Base-by-base conservation (phyloP, 1,139 yeast species). In the Tardiomyces digboiensis region DNA sequence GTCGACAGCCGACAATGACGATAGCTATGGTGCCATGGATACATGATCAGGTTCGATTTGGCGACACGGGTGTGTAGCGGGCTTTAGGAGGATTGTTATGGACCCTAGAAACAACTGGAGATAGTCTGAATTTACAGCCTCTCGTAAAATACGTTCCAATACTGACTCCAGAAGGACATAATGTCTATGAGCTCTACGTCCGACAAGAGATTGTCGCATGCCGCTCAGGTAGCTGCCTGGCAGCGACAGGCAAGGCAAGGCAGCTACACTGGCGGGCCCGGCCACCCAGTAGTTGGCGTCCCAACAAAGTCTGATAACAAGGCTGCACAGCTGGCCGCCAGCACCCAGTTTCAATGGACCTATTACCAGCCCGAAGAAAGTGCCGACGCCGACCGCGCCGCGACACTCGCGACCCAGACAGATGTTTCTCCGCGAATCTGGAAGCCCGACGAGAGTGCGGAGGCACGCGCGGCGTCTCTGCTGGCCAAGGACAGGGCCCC, bases 231-330 rank as follows among this genome's bases (percentile, higher is more conserved):
- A 6, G 94, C 94, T 2, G 64, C 80, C 45, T 86, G 85, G 66
- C 82, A 80, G 54, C 89, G 87, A 51, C 82, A 82, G 57, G 66
- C 82, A 59, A 83, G 76, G 57, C 82, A 81, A 57, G 95, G 95
- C 37, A 71, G 80, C 43, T 86, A 72, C 64, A 26, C 33, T 4
- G 74, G 75, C 52, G 71, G 78, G 45, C 96, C 96, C 2, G 80
- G 85, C 12, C 71, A 70, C 43, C 77, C 80, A 4, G 65, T 75
- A 14, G 74, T 84, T 2, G 96, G 97, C 13, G 91, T 85, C 45
- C 74, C 66, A 29, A 55, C 53, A 22, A 43, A 49, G 21, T 56
- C 62, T 22, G 60, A 65, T 13, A 60, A 58, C 42, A 51, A 58
- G 16, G 68, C 70, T 18, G 72, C 72, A 2, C 49, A 59, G 16